These are phyloP conservation scores for Guyanaporus albipodus DNA, from an alignment of 768 basidiomycete genomes.

Conservation along the genomic window DNA sequence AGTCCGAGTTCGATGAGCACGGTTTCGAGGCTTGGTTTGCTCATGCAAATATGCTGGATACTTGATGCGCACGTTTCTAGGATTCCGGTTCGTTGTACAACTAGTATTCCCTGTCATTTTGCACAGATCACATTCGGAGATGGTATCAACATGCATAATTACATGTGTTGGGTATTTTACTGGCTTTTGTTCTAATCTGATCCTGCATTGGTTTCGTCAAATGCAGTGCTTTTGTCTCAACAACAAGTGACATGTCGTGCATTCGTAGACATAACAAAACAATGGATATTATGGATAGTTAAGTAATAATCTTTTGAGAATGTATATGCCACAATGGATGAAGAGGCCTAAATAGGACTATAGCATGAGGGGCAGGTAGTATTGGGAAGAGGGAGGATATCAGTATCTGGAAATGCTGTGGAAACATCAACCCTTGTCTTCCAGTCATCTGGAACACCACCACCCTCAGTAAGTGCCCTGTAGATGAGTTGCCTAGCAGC, in stretches of 20 bases:
- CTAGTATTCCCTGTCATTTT: conserved; percentile 7
- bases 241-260: too few species aligned
- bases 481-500: conserved; percentile 48
- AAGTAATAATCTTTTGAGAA: not conserved
- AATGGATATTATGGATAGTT: not conserved
- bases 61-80: conserved; percentile 2
- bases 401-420: conserved; percentile 20
- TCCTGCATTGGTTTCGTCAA: not conserved
- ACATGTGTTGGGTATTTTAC: conserved; percentile 7
- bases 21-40: conserved; percentile 2
- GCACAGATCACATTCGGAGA: conserved; percentile 5
- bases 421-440: conserved; percentile 25
- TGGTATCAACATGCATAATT: not conserved
- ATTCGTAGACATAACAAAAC: too few species aligned
- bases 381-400: conserved; percentile 26
- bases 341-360: conserved; percentile 38
- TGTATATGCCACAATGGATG: not conserved
- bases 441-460: conserved; percentile 41
- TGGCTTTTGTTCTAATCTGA: conserved; percentile 12
- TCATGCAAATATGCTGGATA: conserved; percentile 8
- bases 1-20: not conserved
- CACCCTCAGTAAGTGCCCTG: conserved; percentile 26
- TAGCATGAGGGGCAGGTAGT: conserved; percentile 43
- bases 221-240: not conserved
- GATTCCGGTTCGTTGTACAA: conserved; percentile 14